Base-by-base conservation (phyloP, 192 early-diverging fungal species). In the Backusella psychrophila region DNA sequence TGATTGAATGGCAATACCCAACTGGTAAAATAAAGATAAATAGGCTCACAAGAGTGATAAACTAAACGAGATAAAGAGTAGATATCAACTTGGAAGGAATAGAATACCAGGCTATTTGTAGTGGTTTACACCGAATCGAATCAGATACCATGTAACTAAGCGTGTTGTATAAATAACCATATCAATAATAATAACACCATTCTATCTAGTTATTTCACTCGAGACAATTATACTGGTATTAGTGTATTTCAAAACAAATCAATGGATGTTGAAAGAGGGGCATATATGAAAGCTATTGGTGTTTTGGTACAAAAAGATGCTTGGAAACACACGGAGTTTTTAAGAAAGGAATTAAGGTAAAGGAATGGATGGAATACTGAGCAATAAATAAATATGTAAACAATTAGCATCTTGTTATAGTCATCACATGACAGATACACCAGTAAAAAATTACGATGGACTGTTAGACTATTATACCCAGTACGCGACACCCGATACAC, bases 71-170 rank as follows among this genome's bases (percentile, higher is more conserved):
- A 63, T 63, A 29, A 63, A 63, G 21, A 29, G 31, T 76, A 89
- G 88, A 86, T 69, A 63, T 84, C n/a, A 78, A 84, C 21, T 71
- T 89, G 1, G 21, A 73, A 9, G 86, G 85, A 2, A 77, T 88
- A 4, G 89, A 90, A 80, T 90, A 81, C 66, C 82, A 86, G 38
- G 78, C 89, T 6, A 82, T 90, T 7, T 85, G 84, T 26, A 90
- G 89, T 71, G 89, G 89, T n/a, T 77, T 90, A 26, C 89, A 90
- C 71, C 75, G 53, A 17, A 78, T 83, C 23, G 71, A 74, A 15
- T 68, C 84, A 31, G 89, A 90, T 80, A 76, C 82, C 17, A 88
- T 90, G 89, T 90, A 86, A 39, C 74, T 7, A 59, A 63, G n/a
- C 56, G 56, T 63, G 56, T 23, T 59, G 1, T 59, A 59, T 59